Percentiles rank a stretch among this genome's conserved stretches.
Conservation (phyloP, 192 early-diverging fungal genomes). For the Dissophora ornata region DNA sequence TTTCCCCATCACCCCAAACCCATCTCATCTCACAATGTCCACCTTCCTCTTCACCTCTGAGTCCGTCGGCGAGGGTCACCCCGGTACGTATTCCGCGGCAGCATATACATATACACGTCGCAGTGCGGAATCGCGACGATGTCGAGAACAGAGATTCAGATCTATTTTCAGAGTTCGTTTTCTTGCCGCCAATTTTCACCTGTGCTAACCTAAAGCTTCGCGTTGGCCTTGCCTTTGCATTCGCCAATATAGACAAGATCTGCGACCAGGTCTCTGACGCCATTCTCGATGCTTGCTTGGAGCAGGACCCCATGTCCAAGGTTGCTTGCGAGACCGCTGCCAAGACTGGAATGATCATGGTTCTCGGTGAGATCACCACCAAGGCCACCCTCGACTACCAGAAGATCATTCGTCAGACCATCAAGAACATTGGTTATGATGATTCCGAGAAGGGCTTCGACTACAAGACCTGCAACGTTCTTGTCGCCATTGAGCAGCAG, state of each 20-base stretch:
- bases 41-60: conserved; percentile 99
- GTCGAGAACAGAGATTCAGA: no score
- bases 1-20: not conserved
- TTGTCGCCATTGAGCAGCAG: conserved; percentile 99
- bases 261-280: conserved; percentile 99
- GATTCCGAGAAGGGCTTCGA: conserved; percentile 99
- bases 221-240: no score
- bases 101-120: no score
- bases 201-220: no score
- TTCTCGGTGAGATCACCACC: conserved; percentile 99
- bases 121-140: no score
- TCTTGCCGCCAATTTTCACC: no score
- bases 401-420: conserved; percentile 98
- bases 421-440: conserved; percentile 99
- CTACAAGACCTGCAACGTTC: conserved; percentile 99
- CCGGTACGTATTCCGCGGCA: conserved; percentile 74
- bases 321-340: conserved; percentile 99
- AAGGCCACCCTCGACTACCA: conserved; percentile 98
- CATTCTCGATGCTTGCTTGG: conserved; percentile 96
- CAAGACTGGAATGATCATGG: conserved; percentile 99
- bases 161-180: not conserved
- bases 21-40: conserved; percentile 32
- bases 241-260: conserved; percentile 86
- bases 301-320: conserved; percentile 95
- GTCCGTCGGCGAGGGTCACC: conserved; percentile 99